Evolutionary conservation across 257 asterid genomes (phyloP), one percentile per base, ranked within the genome.

Genomic region (Agastache rugosa): DNA sequence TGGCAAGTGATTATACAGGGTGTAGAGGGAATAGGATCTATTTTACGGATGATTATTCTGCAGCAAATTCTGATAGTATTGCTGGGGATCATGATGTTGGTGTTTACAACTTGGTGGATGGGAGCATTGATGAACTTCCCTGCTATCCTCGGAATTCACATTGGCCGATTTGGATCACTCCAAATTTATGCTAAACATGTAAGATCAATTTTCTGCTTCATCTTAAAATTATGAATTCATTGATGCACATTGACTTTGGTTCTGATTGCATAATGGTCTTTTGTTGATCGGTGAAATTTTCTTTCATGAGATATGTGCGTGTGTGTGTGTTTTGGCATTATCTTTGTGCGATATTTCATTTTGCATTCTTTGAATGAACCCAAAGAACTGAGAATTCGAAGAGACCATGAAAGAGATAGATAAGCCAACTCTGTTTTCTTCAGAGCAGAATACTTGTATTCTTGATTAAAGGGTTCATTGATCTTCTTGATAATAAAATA

Each of bases 161-260:
- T 51, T 77, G 81, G 75, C 96, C 98, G 19, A 77, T 91, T 75
- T 93, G 98, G 98, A 78, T 91, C 39, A 81, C 90, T 63, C 96
- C 97, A 9, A 86, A 50, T 45, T 81, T 91, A 39, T 83, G 86
- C 83, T 85, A 69, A 80, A 16, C 74, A 71, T 58, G 88, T 84
- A 74, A 77, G 86, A 63, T 71, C 67, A 47, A 10, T 27, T 0
- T 9, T 25, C 34, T 71, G 9, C 51, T 66, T 67, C 35, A 34
- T 61, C 42, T 35, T 34, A 15, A 44, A 42, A 22, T 65, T 35
- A 23, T 63, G 16, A 11, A 14, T 69, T 44, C 42, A 39, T 50
- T 50, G 58, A 10, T 9, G 8, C 34, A 51, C n/a, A 39, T 12
- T 55, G 67, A 12, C 37, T 45, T 37, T n/a, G 23, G 12, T 48